Percentiles rank a stretch among this genome's conserved stretches.
Evolutionary conservation across 75 land plant species (phyloP).

Genomic region (Picea glauca): DNA sequence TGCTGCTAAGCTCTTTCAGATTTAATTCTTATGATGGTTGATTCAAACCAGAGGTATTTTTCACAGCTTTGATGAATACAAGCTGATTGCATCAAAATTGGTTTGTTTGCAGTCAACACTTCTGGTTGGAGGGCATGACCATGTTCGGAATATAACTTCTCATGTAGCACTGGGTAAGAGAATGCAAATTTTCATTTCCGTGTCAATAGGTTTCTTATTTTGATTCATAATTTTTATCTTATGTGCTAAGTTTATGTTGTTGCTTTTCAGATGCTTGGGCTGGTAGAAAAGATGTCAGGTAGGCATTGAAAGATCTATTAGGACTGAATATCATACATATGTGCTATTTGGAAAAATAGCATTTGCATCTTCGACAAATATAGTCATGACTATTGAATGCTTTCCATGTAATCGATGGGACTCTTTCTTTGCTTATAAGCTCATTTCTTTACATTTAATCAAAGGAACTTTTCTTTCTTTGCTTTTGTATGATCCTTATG

Average conservation of each 20-base stretch:
- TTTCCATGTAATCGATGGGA: no score
- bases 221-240: slow-evolving; percentile 12
- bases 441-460: no score
- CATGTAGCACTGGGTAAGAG: not conserved
- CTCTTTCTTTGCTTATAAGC: no score
- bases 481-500: no score
- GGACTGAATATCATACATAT: not conserved
- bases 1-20: not conserved
- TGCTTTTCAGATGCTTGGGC: not conserved
- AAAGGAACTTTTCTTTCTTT: no score
- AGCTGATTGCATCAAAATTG: not conserved
- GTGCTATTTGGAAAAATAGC: not conserved
- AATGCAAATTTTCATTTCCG: not conserved
- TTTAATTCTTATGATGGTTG: not conserved
- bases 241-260: not conserved
- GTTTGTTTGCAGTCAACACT: slow-evolving; percentile 14
- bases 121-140: slow-evolving; percentile 17
- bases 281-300: not conserved
- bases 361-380: no score
- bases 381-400: no score
- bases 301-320: not conserved
- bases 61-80: not conserved
- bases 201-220: not conserved
- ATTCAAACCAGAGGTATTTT: not conserved
- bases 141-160: slow-evolving; percentile 29